Base-by-base conservation (phyloP, 2,329 filamentous ascomycete species). In the Beauveria medogensis region DNA sequence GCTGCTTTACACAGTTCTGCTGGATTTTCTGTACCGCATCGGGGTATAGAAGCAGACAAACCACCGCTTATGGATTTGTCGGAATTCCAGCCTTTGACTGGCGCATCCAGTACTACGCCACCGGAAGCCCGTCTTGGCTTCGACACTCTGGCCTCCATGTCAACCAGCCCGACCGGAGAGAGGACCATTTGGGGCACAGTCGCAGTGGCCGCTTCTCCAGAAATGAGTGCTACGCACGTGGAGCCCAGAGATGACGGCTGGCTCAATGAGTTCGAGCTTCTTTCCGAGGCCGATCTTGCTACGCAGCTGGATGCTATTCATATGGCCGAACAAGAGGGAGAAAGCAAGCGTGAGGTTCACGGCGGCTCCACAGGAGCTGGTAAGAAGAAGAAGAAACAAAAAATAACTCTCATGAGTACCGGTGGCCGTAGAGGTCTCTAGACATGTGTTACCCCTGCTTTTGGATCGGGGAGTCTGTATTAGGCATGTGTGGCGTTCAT, bases 111-210 rank as follows among this genome's bases (percentile, higher is more conserved):
- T 67, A 68, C 82, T 66, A 78, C 82, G 5, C 81, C 84, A 10
- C 82, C 83, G 1, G 82, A 82, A 44, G 78, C 81, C 53, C 78
- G 83, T 22, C 78, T 80, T 14, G 85, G 83, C 0, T 91, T 91
- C 67, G 82, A 82, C 40, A 83, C 84, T 2, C 75, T 96, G 24
- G 89, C 90, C 0, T 88, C 87, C 1, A 86, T 92, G 66, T 92
- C 91, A 4, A 92, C 90, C 1, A 95, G 90, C 64, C 92, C 92
- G 0, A 87, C 85, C 7, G 84, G 85, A 0, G 79, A 83, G 46
- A 86, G 86, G 64, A 97, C 93, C 0, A 91, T 97, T 0, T 97
- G 93, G 93, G 93, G 93, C n/a, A 97, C 93, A 0, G 80, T 83
- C 3, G 85, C 82, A 0, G 76, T 96, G 3, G 77, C 85, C 0